Evolutionary conservation across 1,284 basidiomycete species (phyloP).

Genomic region (Cryptococcus wingfieldii): DNA sequence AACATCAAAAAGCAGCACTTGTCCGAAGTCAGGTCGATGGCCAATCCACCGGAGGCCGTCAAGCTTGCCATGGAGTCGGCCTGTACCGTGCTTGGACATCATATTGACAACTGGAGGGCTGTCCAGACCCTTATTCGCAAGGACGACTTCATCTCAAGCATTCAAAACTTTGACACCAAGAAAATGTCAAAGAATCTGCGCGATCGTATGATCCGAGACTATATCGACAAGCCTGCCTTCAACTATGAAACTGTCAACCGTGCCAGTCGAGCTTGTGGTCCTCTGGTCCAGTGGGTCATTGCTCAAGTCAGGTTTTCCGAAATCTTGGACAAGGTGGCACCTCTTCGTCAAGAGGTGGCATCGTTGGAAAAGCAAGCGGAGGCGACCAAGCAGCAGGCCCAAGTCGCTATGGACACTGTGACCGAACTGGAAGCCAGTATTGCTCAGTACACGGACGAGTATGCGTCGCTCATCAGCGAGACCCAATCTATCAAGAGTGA

Average conservation of each 20-base stretch:
- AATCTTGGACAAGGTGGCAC: conserved; percentile 96
- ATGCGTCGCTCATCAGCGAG: conserved; percentile 93
- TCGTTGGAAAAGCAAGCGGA: conserved; percentile 88
- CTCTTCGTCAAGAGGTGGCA: conserved; percentile 90
- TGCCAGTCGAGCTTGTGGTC: conserved; percentile 95
- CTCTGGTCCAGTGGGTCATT: conserved; percentile 96
- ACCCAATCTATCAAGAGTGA: conserved; percentile 95
- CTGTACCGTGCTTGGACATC: conserved; percentile 94
- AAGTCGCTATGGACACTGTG: conserved; percentile 86
- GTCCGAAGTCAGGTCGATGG: conserved; percentile 97
- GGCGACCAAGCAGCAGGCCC: conserved; percentile 86
- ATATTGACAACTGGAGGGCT: conserved; percentile 87
- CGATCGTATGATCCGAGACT: conserved; percentile 90
- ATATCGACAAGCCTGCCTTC: conserved; percentile 82
- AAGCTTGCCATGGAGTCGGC: conserved; percentile 99
- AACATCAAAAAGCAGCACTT: conserved; percentile 97
- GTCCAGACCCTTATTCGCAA: conserved; percentile 95
- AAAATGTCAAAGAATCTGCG: conserved; percentile 88
- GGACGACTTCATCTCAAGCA: conserved; percentile 95
- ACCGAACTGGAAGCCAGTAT: conserved; percentile 91
- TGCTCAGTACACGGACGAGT: conserved; percentile 92
- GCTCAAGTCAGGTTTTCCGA: conserved; percentile 97
- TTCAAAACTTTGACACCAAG: conserved; percentile 95
- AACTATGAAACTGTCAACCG: conserved; percentile 95
- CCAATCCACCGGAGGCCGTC: conserved; percentile 95